These are phyloP conservation scores for Mrakia gelida DNA, from an alignment of 768 basidiomycete species.

Conservation along the genomic window DNA sequence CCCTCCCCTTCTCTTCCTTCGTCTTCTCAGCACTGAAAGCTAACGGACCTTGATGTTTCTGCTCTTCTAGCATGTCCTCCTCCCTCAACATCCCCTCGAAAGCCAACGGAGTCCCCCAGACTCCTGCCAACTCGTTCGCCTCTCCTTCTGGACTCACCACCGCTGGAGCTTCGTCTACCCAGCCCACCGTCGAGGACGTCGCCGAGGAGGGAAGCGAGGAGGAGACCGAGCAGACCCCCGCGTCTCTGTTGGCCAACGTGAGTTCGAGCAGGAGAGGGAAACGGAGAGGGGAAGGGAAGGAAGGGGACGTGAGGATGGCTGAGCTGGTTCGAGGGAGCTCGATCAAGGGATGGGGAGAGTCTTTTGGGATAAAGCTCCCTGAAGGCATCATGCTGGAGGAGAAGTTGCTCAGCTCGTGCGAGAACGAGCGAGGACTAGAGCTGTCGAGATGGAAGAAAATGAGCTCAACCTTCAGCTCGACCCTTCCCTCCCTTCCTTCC, in stretches of 20 bases:
- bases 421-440: too few species aligned
- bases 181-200: constrained; percentile 54
- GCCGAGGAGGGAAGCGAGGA: constrained; percentile 63
- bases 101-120: background rate
- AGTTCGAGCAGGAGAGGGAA: constrained; percentile 31
- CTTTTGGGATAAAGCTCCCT: background rate
- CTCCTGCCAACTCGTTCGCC: constrained; percentile 29
- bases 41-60: too few species aligned
- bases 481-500: background rate
- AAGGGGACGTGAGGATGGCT: background rate
- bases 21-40: too few species aligned
- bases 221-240: constrained; percentile 63
- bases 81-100: too few species aligned
- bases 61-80: too few species aligned
- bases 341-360: background rate
- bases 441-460: background rate
- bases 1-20: too few species aligned
- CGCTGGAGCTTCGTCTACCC: constrained; percentile 56
- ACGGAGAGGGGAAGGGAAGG: background rate
- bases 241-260: constrained; percentile 44
- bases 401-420: background rate
- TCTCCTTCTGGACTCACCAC: constrained; percentile 46
- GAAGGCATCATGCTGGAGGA: background rate
- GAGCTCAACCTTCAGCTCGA: background rate
- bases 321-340: background rate